These are phyloP conservation scores for Leccinum arenicola DNA, from an alignment of 768 basidiomycete genomes.

Conservation along the genomic window DNA sequence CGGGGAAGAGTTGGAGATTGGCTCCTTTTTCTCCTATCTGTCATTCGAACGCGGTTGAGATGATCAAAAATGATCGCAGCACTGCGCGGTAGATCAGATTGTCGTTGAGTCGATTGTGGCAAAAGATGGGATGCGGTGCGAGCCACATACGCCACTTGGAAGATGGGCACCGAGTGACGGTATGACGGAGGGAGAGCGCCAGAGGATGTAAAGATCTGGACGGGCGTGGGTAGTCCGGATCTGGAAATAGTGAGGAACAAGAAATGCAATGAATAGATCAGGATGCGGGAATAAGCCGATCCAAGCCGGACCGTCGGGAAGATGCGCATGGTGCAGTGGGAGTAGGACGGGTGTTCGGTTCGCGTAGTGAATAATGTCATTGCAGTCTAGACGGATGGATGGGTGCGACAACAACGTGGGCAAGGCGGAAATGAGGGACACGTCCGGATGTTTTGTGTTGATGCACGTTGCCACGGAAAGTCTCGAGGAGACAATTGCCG, in stretches of 20 bases:
- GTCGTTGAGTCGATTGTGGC: conserved; percentile 14
- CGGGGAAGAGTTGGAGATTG: conserved; percentile 16
- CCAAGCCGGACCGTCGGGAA: conserved; percentile 9
- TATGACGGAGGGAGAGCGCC: background rate
- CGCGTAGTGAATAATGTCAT: conserved; percentile 4
- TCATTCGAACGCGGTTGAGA: background rate
- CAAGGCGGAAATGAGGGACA: conserved; percentile 17
- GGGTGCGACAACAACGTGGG: conserved; percentile 14
- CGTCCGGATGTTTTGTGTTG: background rate
- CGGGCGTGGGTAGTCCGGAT: conserved; percentile 18
- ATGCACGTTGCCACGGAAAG: conserved; percentile 5
- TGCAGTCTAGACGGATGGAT: background rate
- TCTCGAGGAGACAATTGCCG: conserved; percentile 9
- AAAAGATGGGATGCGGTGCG: conserved; percentile 1
- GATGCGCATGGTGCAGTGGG: conserved; percentile 9
- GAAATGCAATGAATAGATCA: conserved; percentile 8
- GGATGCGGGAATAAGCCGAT: conserved; percentile 10
- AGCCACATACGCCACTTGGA: conserved; percentile 4
- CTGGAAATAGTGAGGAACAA: conserved; percentile 3
- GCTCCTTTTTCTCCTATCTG: conserved; percentile 13
- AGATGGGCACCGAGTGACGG: background rate
- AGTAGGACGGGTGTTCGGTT: conserved; percentile 10
- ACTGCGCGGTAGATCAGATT: conserved; percentile 20
- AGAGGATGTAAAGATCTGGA: conserved; percentile 1
- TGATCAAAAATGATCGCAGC: conserved; percentile 9